phyloP scores from a whole-genome alignment of 1,139 yeast species.

The Taiozyma onychis region DNA sequence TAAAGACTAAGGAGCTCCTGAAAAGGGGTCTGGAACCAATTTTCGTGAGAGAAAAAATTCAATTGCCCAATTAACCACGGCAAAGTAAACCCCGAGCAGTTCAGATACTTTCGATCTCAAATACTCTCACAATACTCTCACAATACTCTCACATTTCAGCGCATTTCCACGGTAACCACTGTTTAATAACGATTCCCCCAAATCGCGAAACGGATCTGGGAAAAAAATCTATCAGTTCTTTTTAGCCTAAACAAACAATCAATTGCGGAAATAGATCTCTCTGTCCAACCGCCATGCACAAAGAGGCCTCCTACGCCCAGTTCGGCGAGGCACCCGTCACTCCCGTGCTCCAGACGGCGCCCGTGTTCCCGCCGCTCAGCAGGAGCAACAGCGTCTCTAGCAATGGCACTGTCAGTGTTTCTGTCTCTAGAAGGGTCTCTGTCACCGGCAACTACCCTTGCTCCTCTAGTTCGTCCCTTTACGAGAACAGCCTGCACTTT shows the following conservation, averaged over 20 bases:
- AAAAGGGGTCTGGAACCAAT: too few species aligned
- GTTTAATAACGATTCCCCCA: too few species aligned
- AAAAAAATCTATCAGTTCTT: background rate
- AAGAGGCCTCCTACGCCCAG: background rate
- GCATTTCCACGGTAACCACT: too few species aligned
- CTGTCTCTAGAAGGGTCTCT: background rate
- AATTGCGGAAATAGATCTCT: too few species aligned
- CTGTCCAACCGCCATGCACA: background rate
- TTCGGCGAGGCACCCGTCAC: background rate
- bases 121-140: too few species aligned
- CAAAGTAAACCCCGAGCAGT: too few species aligned
- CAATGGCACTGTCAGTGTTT: background rate
- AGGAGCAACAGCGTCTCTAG: background rate
- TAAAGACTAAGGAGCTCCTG: too few species aligned
- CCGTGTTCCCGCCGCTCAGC: background rate
- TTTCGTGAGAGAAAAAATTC: too few species aligned
- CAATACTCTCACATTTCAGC: too few species aligned
- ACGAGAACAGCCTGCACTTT: slow-evolving; percentile 12
- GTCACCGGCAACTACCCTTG: slow-evolving; percentile 5
- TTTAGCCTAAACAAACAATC: background rate
- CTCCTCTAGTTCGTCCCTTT: slow-evolving; percentile 19
- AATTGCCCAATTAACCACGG: too few species aligned
- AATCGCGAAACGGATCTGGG: too few species aligned
- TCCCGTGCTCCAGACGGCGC: background rate
- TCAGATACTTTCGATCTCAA: too few species aligned